These are phyloP conservation scores for Corinectria fuckeliana DNA, from an alignment of 2,329 filamentous ascomycete genomes.

Conservation along the genomic window DNA sequence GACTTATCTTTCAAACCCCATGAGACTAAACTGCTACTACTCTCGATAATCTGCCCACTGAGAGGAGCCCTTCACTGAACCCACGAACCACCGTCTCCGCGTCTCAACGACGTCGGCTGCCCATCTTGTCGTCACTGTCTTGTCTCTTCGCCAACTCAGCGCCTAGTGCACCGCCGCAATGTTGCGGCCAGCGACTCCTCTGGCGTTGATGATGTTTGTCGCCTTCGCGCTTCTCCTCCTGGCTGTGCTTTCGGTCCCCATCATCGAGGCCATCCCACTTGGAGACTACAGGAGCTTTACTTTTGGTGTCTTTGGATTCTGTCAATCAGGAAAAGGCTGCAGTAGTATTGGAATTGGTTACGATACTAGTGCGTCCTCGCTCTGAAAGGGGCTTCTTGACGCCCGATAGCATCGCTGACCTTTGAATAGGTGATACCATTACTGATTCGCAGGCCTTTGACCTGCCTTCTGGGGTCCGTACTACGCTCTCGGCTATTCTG, in stretches of 20 bases:
- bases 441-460: slow-evolving; percentile 57
- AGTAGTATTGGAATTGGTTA: slow-evolving; percentile 83
- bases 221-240: slow-evolving; percentile 87
- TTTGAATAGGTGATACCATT: slow-evolving; percentile 31
- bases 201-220: slow-evolving; percentile 82
- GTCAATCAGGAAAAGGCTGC: slow-evolving; percentile 67
- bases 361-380: slow-evolving; percentile 70
- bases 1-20: neutral
- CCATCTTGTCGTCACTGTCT: slow-evolving; percentile 12
- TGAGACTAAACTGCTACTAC: slow-evolving; percentile 1
- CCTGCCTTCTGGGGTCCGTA: slow-evolving; percentile 58
- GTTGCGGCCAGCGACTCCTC: slow-evolving; percentile 89
- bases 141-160: slow-evolving; percentile 15
- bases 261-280: slow-evolving; percentile 84
- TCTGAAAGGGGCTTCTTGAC: neutral
- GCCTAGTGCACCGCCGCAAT: slow-evolving; percentile 59
- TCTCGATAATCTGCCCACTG: neutral
- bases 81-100: slow-evolving; percentile 17
- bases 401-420: slow-evolving; percentile 21
- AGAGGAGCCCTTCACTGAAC: slow-evolving; percentile 1
- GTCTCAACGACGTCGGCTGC: slow-evolving; percentile 34
- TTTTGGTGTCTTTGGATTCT: slow-evolving; percentile 95
- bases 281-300: slow-evolving; percentile 77
- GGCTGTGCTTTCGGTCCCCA: slow-evolving; percentile 87
- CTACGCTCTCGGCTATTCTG: slow-evolving; percentile 82